Conservation (phyloP, 371 early-diverging fungal genomes). For the Circinella umbellata region DNA sequence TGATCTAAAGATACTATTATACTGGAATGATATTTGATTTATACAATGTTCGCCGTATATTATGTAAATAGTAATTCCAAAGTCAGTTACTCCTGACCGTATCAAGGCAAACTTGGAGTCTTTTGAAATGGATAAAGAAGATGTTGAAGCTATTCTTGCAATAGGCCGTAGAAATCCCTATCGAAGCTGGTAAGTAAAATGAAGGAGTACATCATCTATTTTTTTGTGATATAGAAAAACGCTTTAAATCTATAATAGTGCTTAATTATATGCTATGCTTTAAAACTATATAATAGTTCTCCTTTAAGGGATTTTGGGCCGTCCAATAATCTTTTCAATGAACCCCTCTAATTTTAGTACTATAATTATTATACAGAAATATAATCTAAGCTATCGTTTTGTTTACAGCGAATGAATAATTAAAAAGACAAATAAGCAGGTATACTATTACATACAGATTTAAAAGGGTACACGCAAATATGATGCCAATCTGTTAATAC, state of each 20-base stretch:
- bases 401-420: no score
- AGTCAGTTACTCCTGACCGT: constrained; percentile 53
- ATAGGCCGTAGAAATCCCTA: constrained; percentile 30
- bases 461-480: no score
- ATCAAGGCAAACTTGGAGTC: constrained; percentile 46
- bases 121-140: constrained; percentile 38
- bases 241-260: not conserved
- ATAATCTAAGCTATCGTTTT: no score
- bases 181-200: constrained; percentile 23
- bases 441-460: no score
- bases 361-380: no score
- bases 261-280: no score
- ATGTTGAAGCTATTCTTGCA: constrained; percentile 33
- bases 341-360: not conserved
- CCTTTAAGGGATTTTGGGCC: constrained; percentile 40
- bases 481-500: no score
- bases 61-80: constrained; percentile 52
- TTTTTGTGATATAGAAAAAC: not conserved
- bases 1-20: not conserved
- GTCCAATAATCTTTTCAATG: constrained; percentile 35
- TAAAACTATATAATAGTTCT: constrained; percentile 17
- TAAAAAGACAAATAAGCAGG: no score
- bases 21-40: no score
- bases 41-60: no score
- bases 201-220: not conserved